Percentiles rank a stretch among this genome's conserved stretches.
Conservation (phyloP, 805 yeast species). For the Teunomyces gatunensis region DNA sequence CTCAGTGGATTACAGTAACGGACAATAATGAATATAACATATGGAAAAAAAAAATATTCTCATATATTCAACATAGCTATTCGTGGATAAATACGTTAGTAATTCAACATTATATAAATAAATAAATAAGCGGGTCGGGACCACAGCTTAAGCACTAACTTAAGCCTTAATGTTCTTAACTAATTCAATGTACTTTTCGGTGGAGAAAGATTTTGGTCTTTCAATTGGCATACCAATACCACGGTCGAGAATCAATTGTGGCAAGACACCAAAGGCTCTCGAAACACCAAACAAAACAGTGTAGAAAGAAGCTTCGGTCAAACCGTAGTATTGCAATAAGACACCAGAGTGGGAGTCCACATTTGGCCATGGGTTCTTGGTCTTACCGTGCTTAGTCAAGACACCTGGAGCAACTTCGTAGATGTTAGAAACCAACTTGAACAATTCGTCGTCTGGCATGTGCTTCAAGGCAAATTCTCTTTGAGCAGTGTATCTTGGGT, state of each 20-base stretch:
- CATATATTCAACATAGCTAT: conserved; percentile 2
- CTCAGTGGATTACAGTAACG: not conserved
- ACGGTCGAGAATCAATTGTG: conserved; percentile 79
- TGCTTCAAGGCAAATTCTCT: conserved; percentile 62
- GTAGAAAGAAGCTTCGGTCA: conserved; percentile 69
- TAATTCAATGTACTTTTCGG: conserved; percentile 77
- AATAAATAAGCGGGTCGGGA: conserved; percentile 4
- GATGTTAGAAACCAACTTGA: conserved; percentile 62
- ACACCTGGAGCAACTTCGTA: conserved; percentile 75
- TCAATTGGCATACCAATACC: conserved; percentile 76
- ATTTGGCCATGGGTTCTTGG: conserved; percentile 83
- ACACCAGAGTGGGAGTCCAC: conserved; percentile 82
- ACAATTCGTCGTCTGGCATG: conserved; percentile 61
- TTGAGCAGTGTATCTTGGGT: conserved; percentile 77
- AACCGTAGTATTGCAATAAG: conserved; percentile 75
- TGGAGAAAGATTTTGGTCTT: conserved; percentile 61
- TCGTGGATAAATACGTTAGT: conserved; percentile 8
- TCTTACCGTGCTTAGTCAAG: conserved; percentile 74
- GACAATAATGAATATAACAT: not conserved
- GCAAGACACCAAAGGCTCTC: conserved; percentile 74
- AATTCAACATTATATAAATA: conserved; percentile 11
- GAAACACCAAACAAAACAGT: conserved; percentile 83
- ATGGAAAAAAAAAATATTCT: not conserved
- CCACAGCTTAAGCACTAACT: not conserved
- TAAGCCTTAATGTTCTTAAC: conserved; percentile 46